Base-by-base conservation (phyloP, 139 green algal species). In the Edaphochlamys debaryana region DNA sequence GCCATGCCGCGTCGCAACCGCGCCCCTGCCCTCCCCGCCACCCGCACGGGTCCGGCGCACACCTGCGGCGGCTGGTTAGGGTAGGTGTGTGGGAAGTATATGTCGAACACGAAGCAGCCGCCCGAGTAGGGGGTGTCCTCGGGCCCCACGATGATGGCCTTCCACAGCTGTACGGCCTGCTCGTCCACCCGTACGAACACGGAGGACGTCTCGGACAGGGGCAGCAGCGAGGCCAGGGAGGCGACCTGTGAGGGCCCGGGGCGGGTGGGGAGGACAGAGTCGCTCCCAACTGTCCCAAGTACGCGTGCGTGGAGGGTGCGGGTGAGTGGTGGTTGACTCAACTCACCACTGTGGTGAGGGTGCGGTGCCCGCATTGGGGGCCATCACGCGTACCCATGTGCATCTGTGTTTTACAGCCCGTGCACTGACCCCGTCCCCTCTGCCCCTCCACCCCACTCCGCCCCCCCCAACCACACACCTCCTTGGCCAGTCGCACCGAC, bases 31-130 rank as follows among this genome's bases (percentile, higher is more conserved):
- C 48, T 23, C 15, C 50, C 50, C 6, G 20, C 50, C 50, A 58
- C 50, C 50, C 7, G 3, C 58, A 32, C 32, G 11, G n/a, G n/a
- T n/a, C n/a, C n/a, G n/a, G n/a, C n/a, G 1, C 64, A 0, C 50
- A 94, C 90, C 74, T 92, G 75, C 19, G 91, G 92, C n/a, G 91
- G 87, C n/a, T 71, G 50, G 34, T 82, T 41, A 8, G 95, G 95
- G 88, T 96, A 98, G 38, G 87, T 80, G 6, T 89, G 75, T 3
- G 94, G 93, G 73, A 97, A 95, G 87, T 93, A 96, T 45, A 97
- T 82, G 90, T 98, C 95, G 82, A 98, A 98, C n/a, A 96, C 40
- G 79, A 98, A 98, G 74, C 82, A 93, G 48, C 94, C 94, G 36
- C 79, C 79, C 15, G 77, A 74, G 88, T 98, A 97, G 8, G 95